Evolutionary conservation across 306 rosid species (phyloP).

Genomic region (Cucurbita pepo): DNA sequence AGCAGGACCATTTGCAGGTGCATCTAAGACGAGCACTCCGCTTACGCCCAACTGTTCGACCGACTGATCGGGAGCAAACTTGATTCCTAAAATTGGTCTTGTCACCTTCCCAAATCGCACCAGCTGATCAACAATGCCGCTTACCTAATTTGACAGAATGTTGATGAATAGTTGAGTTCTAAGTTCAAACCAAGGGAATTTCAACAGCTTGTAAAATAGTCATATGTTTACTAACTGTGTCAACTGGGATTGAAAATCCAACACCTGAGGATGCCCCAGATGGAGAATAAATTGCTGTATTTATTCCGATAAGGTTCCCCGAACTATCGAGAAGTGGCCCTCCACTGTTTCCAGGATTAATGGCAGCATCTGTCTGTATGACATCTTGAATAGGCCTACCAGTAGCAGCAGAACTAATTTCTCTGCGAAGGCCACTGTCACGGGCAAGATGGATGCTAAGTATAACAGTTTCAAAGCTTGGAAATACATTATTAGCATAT

Average conservation of each 20-base stretch:
- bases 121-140: conserved; percentile 92
- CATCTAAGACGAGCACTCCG: conserved; percentile 95
- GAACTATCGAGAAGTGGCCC: conserved; percentile 98
- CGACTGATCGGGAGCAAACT: conserved; percentile 98
- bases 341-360: conserved; percentile 97
- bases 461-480: background rate
- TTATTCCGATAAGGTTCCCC: conserved; percentile 88
- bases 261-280: conserved; percentile 98
- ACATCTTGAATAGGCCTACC: conserved; percentile 99
- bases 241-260: conserved; percentile 97
- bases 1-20: conserved; percentile 86
- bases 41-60: conserved; percentile 92
- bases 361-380: conserved; percentile 99
- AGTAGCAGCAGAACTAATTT: conserved; percentile 98
- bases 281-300: conserved; percentile 95
- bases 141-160: conserved; percentile 34
- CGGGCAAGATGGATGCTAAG: background rate
- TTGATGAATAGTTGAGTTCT: background rate
- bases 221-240: conserved; percentile 52
- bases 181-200: background rate
- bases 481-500: background rate
- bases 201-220: background rate
- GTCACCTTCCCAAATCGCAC: conserved; percentile 94
- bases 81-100: conserved; percentile 92
- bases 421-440: conserved; percentile 85